These are phyloP conservation scores for Rhododendron griersonianum DNA, from an alignment of 148 eudicot species.

Conservation along the genomic window DNA sequence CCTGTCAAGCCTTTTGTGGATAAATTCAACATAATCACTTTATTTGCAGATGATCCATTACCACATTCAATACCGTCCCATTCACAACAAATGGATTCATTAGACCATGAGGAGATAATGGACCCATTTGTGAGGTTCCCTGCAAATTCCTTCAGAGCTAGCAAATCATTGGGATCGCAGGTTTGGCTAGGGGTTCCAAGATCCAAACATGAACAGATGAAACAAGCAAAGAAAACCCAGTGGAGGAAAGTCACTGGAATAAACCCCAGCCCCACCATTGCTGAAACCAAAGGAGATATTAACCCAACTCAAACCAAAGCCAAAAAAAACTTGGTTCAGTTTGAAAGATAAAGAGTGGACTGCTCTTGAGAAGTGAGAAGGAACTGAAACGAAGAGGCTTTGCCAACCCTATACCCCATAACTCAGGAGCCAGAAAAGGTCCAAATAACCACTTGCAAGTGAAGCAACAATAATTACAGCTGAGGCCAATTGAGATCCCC, in stretches of 20 bases:
- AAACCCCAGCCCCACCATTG: constrained; percentile 27
- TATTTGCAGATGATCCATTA: constrained; percentile 29
- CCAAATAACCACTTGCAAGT: constrained; percentile 13
- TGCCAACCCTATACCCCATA: neutral
- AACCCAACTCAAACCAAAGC: constrained; percentile 10
- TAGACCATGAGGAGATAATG: constrained; percentile 43
- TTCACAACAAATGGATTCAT: constrained; percentile 46
- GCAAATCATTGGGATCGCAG: constrained; percentile 59
- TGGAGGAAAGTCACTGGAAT: constrained; percentile 29
- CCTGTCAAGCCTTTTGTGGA: constrained; percentile 53
- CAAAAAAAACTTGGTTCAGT: constrained; percentile 10
- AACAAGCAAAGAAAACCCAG: constrained; percentile 44
- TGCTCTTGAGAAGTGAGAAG: neutral
- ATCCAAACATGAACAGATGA: constrained; percentile 35
- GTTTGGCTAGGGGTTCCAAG: constrained; percentile 34
- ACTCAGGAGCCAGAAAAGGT: neutral
- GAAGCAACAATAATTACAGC: constrained; percentile 14
- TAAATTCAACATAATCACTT: constrained; percentile 48
- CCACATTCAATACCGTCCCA: constrained; percentile 80
- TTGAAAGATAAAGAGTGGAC: neutral
- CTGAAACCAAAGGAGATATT: constrained; percentile 12
- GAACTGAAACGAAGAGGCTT: constrained; percentile 9
- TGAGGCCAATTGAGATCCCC: constrained; percentile 12
- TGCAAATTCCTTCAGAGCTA: constrained; percentile 61
- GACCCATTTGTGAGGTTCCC: constrained; percentile 58